Percentiles rank a stretch among this genome's conserved stretches.
phyloP scores from a whole-genome alignment of 192 early-diverging fungal species.

The Blastocladiella britannica region DNA sequence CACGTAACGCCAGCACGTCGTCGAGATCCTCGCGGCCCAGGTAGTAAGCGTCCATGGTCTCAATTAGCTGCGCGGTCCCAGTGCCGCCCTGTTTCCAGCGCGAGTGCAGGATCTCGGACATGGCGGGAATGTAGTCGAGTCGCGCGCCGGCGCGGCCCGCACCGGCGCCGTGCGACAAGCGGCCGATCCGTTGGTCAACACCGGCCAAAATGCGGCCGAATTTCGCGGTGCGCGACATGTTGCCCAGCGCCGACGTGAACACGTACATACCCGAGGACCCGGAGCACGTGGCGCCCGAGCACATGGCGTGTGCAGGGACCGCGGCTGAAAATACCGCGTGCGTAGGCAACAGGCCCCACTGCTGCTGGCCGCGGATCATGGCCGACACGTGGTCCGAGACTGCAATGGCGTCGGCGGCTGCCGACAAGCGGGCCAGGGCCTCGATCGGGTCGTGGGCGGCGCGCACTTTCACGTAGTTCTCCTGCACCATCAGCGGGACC shows the following conservation, averaged over 20 bases:
- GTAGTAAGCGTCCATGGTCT: background rate
- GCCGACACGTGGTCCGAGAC: background rate
- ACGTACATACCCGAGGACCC: background rate
- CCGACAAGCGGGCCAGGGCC: background rate
- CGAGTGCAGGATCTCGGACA: background rate
- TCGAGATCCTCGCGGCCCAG: background rate
- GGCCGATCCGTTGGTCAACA: too few relatives aligned
- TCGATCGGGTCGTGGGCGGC: background rate
- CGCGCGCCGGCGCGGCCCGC: too few relatives aligned
- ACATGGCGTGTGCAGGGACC: background rate
- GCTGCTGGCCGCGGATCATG: background rate
- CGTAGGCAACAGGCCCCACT: background rate
- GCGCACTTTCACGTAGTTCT: conserved; percentile 57
- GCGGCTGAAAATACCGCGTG: background rate
- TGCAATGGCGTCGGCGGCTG: background rate
- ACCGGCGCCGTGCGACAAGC: background rate
- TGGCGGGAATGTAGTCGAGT: background rate
- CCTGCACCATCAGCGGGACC: conserved; percentile 83
- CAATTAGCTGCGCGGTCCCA: background rate
- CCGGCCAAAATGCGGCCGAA: too few relatives aligned
- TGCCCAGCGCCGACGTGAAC: background rate
- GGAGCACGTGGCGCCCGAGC: background rate
- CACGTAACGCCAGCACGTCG: background rate
- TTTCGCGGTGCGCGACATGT: too few relatives aligned
- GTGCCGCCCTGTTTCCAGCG: too few relatives aligned